These are phyloP conservation scores for Podila epigama DNA, from an alignment of 192 early-diverging fungal genomes.

Conservation along the genomic window DNA sequence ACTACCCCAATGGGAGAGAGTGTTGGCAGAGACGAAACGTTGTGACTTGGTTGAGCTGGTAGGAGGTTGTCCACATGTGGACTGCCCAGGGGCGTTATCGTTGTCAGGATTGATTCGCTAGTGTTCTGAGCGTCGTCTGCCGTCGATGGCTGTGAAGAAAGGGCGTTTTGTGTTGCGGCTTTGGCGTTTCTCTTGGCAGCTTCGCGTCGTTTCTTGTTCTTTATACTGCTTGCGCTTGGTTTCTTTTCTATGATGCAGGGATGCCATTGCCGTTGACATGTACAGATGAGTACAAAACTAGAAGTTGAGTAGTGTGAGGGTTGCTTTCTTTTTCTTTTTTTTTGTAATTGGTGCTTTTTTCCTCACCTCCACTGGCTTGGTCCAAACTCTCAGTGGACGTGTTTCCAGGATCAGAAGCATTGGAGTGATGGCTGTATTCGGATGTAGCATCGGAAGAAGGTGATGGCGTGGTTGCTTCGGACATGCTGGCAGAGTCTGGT, in stretches of 20 bases:
- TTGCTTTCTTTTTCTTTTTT: not conserved
- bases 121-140: not conserved
- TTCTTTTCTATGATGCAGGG: not conserved
- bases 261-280: too few species aligned
- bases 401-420: not conserved
- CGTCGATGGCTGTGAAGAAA: too few species aligned
- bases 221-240: not conserved
- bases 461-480: not conserved
- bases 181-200: not conserved
- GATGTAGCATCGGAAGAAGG: not conserved
- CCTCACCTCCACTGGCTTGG: not conserved
- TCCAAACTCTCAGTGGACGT: not conserved
- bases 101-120: not conserved
- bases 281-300: too few species aligned
- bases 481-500: not conserved
- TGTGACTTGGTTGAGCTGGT: too few species aligned
- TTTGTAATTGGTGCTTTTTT: not conserved
- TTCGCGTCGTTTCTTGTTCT: constrained; percentile 13
- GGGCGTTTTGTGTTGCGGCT: not conserved
- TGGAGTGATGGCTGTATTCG: not conserved
- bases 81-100: not conserved
- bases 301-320: not conserved
- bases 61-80: not conserved
- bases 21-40: not conserved
- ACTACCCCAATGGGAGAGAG: not conserved